Conservation (phyloP, 805 yeast species). For the Kodamaea hsintzibuensis region DNA sequence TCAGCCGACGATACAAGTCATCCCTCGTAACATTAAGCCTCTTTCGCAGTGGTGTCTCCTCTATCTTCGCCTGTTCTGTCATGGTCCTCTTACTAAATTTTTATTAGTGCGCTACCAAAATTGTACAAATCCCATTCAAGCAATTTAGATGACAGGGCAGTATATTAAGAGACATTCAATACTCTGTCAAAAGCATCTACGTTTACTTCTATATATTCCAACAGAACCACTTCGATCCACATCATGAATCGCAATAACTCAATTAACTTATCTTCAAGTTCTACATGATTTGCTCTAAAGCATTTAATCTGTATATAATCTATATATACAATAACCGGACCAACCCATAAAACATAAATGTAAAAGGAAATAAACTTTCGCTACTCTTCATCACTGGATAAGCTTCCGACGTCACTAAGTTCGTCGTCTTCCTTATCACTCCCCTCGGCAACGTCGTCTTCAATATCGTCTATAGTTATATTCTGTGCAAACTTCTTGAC, state of each 20-base stretch:
- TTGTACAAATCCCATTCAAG: background rate
- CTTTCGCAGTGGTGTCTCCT: conserved; percentile 2
- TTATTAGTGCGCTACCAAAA: background rate
- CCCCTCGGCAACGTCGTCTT: conserved; percentile 28
- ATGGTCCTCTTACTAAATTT: background rate
- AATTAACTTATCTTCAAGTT: background rate
- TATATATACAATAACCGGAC: background rate
- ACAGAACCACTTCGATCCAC: too few species aligned
- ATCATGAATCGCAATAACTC: too few species aligned
- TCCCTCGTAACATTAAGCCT: conserved; percentile 57
- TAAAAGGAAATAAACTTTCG: background rate
- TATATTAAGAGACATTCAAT: too few species aligned
- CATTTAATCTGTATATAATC: background rate
- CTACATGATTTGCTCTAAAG: background rate
- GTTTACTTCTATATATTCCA: too few species aligned
- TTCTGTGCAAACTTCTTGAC: conserved; percentile 62
- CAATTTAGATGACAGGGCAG: too few species aligned
- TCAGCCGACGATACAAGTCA: conserved; percentile 83
- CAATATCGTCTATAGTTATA: conserved; percentile 43
- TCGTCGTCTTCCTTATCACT: conserved; percentile 27
- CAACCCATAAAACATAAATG: background rate
- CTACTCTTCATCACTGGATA: conserved; percentile 47
- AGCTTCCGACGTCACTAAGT: conserved; percentile 51
- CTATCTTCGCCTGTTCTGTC: background rate
- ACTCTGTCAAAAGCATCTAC: too few species aligned